phyloP scores from a whole-genome alignment of 257 asterid species.

The Knoxia roxburghii region DNA sequence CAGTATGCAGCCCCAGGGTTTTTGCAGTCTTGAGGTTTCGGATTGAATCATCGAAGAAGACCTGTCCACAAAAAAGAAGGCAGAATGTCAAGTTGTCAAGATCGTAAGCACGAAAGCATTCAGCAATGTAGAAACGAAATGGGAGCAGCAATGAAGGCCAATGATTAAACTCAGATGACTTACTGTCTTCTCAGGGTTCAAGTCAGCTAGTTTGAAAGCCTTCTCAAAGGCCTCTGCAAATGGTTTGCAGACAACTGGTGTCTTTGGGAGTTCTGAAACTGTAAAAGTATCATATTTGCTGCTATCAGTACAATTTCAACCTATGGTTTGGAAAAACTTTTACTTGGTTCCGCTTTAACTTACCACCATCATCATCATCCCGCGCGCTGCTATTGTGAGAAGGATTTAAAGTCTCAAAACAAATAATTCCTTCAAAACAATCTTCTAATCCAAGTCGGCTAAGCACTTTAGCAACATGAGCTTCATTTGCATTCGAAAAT shows the following conservation, averaged over 20 bases:
- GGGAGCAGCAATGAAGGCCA: neutral
- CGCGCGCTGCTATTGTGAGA: slow-evolving; percentile 20
- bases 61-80: slow-evolving; percentile 28
- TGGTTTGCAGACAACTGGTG: slow-evolving; percentile 73
- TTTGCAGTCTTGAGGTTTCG: slow-evolving; percentile 82
- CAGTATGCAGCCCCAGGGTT: slow-evolving; percentile 52
- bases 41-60: slow-evolving; percentile 84
- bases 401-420: slow-evolving; percentile 83
- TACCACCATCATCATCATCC: slow-evolving; percentile 45
- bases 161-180: slow-evolving; percentile 10
- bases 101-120: no score
- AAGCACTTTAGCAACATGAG: slow-evolving; percentile 72
- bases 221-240: slow-evolving; percentile 54
- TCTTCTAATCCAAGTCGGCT: slow-evolving; percentile 77
- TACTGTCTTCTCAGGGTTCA: slow-evolving; percentile 76
- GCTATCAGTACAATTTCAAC: slow-evolving; percentile 9
- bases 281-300: slow-evolving; percentile 10
- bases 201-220: slow-evolving; percentile 55
- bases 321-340: neutral
- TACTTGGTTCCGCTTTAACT: slow-evolving; percentile 15
- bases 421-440: slow-evolving; percentile 65
- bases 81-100: neutral
- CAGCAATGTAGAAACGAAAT: neutral
- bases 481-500: slow-evolving; percentile 87
- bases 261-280: slow-evolving; percentile 35